phyloP scores from a whole-genome alignment of 805 yeast genomes.

The Candida berthetii region DNA sequence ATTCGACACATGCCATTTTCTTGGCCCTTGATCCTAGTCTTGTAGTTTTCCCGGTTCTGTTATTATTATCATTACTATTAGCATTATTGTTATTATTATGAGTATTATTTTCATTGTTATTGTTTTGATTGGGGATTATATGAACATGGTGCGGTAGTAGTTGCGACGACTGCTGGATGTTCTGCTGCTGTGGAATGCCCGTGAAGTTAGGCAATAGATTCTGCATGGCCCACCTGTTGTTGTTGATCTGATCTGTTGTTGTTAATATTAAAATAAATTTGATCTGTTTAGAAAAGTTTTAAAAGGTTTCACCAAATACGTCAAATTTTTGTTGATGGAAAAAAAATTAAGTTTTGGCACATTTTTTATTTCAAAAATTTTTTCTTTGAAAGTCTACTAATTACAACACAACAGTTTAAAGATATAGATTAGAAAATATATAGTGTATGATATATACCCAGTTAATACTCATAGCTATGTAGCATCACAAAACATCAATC shows the following conservation, averaged over 20 bases:
- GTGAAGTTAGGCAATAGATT: no score
- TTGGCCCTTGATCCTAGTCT: slow-evolving; percentile 21
- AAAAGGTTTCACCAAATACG: neutral
- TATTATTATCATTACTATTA: no score
- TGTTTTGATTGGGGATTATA: neutral
- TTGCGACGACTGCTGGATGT: neutral
- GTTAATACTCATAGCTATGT: no score
- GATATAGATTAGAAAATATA: no score
- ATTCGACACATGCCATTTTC: slow-evolving; percentile 88
- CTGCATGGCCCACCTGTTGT: neutral
- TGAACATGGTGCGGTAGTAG: neutral
- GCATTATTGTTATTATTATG: no score
- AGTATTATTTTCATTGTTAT: neutral
- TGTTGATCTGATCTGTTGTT: neutral
- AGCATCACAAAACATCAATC: slow-evolving; percentile 9
- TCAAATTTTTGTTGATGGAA: neutral
- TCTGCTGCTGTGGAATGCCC: neutral
- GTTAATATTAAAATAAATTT: no score
- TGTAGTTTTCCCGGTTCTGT: no score
- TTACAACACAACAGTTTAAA: neutral
- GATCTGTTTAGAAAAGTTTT: no score
- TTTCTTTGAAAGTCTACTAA: no score
- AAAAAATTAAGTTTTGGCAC: no score
- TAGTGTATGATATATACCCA: no score
- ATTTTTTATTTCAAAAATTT: no score